Evolutionary conservation across 2,329 filamentous ascomycete genomes (phyloP), one percentile per base, ranked within the genome.

Genomic region (Myriosclerotinia curreyana): DNA sequence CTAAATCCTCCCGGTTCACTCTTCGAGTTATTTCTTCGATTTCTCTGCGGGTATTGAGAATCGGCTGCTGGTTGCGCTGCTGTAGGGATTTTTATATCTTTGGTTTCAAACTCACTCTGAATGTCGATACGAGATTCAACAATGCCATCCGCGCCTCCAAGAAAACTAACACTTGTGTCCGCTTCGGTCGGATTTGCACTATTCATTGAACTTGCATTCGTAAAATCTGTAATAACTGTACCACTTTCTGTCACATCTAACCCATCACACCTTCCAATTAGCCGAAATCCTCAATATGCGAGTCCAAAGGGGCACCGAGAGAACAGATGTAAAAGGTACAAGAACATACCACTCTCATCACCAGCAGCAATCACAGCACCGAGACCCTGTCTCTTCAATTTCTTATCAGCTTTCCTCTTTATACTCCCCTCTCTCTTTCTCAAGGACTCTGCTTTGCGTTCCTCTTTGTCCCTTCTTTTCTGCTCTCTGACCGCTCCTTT

Each of bases 401-500:
- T 46, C 20, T 36, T 46, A 11, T 58, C 54, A 7, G 54, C 40
- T 3, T 46, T 58, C 20, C 11, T 46, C 31, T 31, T 58, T 3
- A 46, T 8, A 46, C 28, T 58, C 8, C 22, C 54, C 34, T 34
- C 54, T 34, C 25, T 58, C 40, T 46, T 58, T 36, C 54, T 58
- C 20, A 46, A 34, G 9, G 65, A 51, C 22, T 70, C 70, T 51
- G 60, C 61, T 58, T 68, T 72, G 20, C 66, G 66, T 44, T 69
- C 66, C 20, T 67, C 68, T 31, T 69, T 70, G 31, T 70, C 66
- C 20, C 56, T 34, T 44, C 66, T 69, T 60, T 69, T 73, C 38
- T 69, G 69, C 28, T 56, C 58, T 28, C 69, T 70, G 5, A 58
- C 44, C 31, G 59, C 66, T 46, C 69, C 68, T 65, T 69, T 70